phyloP scores from a whole-genome alignment of 805 yeast genomes.

The Sugiyamaella smithiae region DNA sequence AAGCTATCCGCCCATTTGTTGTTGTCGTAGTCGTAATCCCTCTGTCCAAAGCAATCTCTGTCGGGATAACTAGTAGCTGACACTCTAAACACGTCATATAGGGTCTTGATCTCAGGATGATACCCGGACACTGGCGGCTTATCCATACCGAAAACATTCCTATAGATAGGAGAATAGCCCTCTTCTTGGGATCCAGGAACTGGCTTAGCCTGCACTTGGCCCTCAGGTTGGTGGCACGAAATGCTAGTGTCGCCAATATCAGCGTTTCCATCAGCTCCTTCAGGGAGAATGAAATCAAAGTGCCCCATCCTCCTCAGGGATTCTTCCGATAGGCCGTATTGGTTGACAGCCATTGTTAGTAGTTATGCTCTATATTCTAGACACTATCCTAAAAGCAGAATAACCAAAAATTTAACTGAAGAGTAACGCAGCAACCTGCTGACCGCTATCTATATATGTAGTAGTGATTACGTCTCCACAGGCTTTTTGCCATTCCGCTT shows the following conservation, averaged over 20 bases:
- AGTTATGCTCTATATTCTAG: too few species aligned
- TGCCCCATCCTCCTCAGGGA: conserved; percentile 10
- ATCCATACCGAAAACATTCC: conserved; percentile 40
- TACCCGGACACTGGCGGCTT: conserved; percentile 31
- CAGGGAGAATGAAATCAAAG: conserved; percentile 12
- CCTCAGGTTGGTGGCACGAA: conserved; percentile 10
- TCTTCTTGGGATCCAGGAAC: conserved; percentile 41
- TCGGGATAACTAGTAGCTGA: conserved; percentile 31
- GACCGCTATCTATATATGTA: too few species aligned
- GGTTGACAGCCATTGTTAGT: conserved; percentile 1
- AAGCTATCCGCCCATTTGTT: conserved; percentile 42
- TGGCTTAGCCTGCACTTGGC: conserved; percentile 37
- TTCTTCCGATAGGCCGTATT: conserved; percentile 12
- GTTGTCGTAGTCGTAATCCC: conserved; percentile 37
- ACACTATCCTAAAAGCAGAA: too few species aligned
- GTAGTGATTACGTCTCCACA: too few species aligned
- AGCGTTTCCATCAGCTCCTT: conserved; percentile 9
- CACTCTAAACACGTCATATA: conserved; percentile 36
- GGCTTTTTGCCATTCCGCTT: too few species aligned
- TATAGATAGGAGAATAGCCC: conserved; percentile 52
- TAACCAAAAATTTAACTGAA: too few species aligned
- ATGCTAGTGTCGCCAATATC: background rate
- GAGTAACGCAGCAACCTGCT: too few species aligned
- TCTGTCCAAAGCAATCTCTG: conserved; percentile 39
- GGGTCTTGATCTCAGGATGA: conserved; percentile 40